Base-by-base conservation (phyloP, 2,329 filamentous ascomycete genomes). In the Fusarium stilboides region DNA sequence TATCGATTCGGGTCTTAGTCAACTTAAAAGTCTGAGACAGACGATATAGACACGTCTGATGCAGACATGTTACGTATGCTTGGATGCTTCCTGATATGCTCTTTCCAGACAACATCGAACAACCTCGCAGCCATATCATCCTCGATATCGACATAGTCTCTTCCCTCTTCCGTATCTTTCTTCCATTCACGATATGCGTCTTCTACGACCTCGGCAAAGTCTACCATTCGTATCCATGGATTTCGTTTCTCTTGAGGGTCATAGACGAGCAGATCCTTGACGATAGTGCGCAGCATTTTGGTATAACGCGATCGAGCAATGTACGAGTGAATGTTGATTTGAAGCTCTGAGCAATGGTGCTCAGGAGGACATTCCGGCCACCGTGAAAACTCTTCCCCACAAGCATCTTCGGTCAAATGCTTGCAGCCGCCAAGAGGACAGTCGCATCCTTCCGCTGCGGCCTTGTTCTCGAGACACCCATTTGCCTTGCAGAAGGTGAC, bases 131-230 rank as follows among this genome's bases (percentile, higher is more conserved):
- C 52, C 66, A 75, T 56, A 22, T 73, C 73, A 56, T 75, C 75
- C 14, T 75, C 77, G 15, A 79, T 61, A 57, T 81, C 80, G n/a
- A 73, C 60, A 60, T 79, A 77, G 8, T 70, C 53, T 37, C 20
- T 56, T 2, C 79, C 79, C 15, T 79, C 79, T 1, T 74, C 68
- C 0, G 75, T 80, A 5, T 60, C 44, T 3, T 56, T 53, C 56
- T 73, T 74, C 80, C 80, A 82, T 10, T 61, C 26, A 42, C 57
- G 47, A 43, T 76, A 81, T 9, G 58, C 40, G 1, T 43, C 51
- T 65, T 79, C 76, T 24, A 75, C 70, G 4, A 55, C 36, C 44
- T 52, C 47, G n/a, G 70, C 71, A 34, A 56, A 64, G 14, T 55
- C 52, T 14, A 59, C 15, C 24, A 53, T 58, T 26, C 26, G 36